Conservation (phyloP, 169 alveolate genomes). For the Plasmodium gonderi region DNA sequence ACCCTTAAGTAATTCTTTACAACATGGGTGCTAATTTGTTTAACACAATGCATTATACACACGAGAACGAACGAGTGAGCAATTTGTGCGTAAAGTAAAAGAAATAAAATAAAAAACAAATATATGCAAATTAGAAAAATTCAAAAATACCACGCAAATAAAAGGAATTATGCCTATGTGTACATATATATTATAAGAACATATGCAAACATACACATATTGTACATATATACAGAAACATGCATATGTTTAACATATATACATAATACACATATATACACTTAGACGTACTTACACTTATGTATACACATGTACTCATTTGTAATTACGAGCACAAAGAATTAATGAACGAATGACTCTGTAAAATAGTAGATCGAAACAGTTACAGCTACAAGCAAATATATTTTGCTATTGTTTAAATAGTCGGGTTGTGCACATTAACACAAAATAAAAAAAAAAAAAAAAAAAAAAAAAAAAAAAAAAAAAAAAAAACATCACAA, state of each 20-base stretch:
- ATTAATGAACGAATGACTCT: background rate
- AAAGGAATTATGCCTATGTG: background rate
- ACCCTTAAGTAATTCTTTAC: slow-evolving; percentile 11
- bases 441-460: slow-evolving; percentile 8
- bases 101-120: slow-evolving; percentile 10
- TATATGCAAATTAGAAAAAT: background rate
- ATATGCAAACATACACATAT: background rate
- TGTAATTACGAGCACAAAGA: background rate
- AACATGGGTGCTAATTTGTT: slow-evolving; percentile 13
- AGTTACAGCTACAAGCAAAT: background rate
- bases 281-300: background rate
- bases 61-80: slow-evolving; percentile 8
- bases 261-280: background rate
- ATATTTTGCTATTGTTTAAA: slow-evolving; percentile 2
- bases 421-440: background rate
- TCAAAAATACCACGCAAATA: slow-evolving; percentile 1
- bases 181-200: no score
- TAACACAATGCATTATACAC: slow-evolving; percentile 21
- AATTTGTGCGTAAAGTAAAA: background rate
- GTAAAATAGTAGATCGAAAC: slow-evolving; percentile 19
- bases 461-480: slow-evolving; percentile 15
- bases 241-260: background rate
- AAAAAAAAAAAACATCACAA: slow-evolving; percentile 6
- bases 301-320: background rate
- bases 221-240: background rate